These are phyloP conservation scores for Leptosphaerulina australis DNA, from an alignment of 2,329 filamentous ascomycete genomes.

Conservation along the genomic window DNA sequence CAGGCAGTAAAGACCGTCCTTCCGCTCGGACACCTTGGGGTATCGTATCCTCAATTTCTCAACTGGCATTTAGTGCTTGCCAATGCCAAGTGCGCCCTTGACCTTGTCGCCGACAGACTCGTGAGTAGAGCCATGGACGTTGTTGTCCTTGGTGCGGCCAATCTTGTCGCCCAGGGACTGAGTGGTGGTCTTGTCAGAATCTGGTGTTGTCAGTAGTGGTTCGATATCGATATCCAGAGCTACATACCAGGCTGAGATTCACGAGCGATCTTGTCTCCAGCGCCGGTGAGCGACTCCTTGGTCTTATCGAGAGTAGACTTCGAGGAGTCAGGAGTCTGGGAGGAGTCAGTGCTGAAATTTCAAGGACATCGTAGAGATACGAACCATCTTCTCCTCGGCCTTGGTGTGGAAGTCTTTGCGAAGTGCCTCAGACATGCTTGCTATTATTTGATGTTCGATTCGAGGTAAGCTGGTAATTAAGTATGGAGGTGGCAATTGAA, in stretches of 20 bases:
- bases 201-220: constrained; percentile 55
- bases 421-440: constrained; percentile 65
- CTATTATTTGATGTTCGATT: constrained; percentile 35
- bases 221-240: background rate
- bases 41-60: constrained; percentile 10
- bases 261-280: constrained; percentile 59
- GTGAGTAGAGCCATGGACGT: constrained; percentile 46
- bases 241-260: constrained; percentile 44
- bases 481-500: constrained; percentile 22
- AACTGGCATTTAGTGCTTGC: constrained; percentile 46
- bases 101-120: constrained; percentile 54
- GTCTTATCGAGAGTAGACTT: constrained; percentile 67
- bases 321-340: constrained; percentile 61
- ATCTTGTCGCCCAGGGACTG: constrained; percentile 57
- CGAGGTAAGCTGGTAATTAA: constrained; percentile 28
- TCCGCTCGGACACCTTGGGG: constrained; percentile 7
- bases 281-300: constrained; percentile 62
- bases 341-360: background rate
- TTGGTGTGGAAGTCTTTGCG: constrained; percentile 67
- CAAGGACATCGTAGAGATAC: background rate
- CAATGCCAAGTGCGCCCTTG: constrained; percentile 55
- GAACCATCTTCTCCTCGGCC: constrained; percentile 57
- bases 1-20: constrained; percentile 4
- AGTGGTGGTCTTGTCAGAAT: constrained; percentile 60
- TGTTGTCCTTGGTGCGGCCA: constrained; percentile 47